phyloP scores from a whole-genome alignment of 495 filamentous ascomycete species.

The Aspergillus nanangensis region DNA sequence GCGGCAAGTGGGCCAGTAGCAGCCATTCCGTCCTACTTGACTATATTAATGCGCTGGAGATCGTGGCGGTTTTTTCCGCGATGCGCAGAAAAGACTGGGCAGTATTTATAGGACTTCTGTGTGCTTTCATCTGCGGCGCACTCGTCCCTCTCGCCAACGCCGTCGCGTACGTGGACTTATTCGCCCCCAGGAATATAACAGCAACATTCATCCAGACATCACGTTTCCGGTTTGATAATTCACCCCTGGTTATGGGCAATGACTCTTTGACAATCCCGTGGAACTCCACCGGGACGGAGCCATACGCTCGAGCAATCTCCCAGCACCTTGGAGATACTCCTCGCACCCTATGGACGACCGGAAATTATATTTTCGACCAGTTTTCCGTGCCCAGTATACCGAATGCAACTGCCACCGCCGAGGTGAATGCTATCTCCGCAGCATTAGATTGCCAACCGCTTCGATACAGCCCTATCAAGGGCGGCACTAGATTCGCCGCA shows the following conservation, averaged over 20 bases:
- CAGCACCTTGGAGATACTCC: neutral
- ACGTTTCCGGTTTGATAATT: neutral
- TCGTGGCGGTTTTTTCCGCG: neutral
- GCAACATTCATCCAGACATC: neutral
- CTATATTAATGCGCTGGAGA: slow-evolving; percentile 1
- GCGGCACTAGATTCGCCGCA: neutral
- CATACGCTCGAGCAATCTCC: slow-evolving; percentile 1
- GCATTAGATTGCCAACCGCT: neutral
- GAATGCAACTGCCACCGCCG: neutral
- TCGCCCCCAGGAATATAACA: neutral
- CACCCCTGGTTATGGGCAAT: slow-evolving; percentile 1
- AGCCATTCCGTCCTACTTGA: slow-evolving; percentile 1
- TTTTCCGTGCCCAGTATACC: neutral
- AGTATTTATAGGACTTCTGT: neutral
- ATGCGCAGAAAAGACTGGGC: slow-evolving; percentile 1
- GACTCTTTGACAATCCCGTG: neutral
- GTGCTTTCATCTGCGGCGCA: slow-evolving; percentile 2
- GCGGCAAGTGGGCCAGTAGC: neutral
- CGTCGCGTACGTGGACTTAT: neutral
- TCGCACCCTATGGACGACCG: neutral
- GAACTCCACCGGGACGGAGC: neutral
- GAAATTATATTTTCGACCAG: slow-evolving; percentile 1
- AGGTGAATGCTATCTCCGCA: neutral
- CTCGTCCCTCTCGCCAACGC: slow-evolving; percentile 1
- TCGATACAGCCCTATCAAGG: neutral